These are phyloP conservation scores for Chaetomidium leptoderma DNA, from an alignment of 495 filamentous ascomycete genomes.

Conservation along the genomic window DNA sequence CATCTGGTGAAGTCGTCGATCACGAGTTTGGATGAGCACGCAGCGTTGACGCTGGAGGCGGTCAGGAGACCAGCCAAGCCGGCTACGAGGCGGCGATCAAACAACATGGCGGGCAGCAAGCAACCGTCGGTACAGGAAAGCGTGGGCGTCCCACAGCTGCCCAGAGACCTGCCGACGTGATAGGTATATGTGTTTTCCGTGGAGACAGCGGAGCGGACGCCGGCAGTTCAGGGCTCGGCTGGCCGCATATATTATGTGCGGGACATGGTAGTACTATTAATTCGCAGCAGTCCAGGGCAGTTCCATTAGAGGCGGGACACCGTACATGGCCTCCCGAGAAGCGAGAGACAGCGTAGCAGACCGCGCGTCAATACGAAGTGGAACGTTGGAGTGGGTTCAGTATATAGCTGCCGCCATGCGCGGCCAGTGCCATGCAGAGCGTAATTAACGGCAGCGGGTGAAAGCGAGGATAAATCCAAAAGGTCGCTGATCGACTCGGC, in stretches of 20 bases:
- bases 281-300: not conserved
- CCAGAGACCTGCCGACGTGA: not conserved
- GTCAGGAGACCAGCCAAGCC: slow-evolving; percentile 28
- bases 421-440: slow-evolving; percentile 12
- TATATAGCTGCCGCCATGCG: slow-evolving; percentile 32
- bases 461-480: slow-evolving; percentile 32
- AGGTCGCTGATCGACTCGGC: slow-evolving; percentile 12
- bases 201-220: not conserved
- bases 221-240: not conserved
- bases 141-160: not conserved
- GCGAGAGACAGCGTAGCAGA: not conserved
- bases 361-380: not conserved
- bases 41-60: slow-evolving; percentile 26
- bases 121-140: not conserved
- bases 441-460: slow-evolving; percentile 28
- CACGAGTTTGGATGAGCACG: slow-evolving; percentile 49
- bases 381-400: slow-evolving; percentile 23
- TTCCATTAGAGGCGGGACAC: not conserved
- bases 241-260: slow-evolving; percentile 5
- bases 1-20: slow-evolving; percentile 56
- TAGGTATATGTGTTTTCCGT: not conserved
- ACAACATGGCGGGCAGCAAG: slow-evolving; percentile 21
- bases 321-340: not conserved
- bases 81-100: slow-evolving; percentile 23
- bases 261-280: not conserved